Base-by-base conservation (phyloP, 2,329 filamentous ascomycete species). In the Gliomastix tumulicola region DNA sequence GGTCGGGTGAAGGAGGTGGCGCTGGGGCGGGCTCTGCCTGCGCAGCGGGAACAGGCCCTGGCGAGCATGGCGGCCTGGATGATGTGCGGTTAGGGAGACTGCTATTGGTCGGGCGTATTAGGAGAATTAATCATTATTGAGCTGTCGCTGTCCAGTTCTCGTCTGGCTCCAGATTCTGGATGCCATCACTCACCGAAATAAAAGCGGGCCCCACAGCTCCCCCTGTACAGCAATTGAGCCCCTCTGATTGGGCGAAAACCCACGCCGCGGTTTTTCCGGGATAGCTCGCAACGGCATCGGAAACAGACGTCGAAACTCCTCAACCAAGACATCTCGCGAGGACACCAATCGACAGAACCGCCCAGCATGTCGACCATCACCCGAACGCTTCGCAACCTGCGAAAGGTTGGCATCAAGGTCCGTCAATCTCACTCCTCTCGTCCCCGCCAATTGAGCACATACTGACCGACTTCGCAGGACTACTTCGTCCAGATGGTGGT, bases 361-460 rank as follows among this genome's bases (percentile, higher is more conserved):
- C n/a, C n/a, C n/a, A n/a, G n/a, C 61, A 98, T 98, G 92, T 97
- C 92, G 71, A 95, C 88, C 42, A 69, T 95, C 53, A 65, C 81
- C 48, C 83, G 92, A 66, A 96, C 90, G 19, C 65, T 96, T 56
- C 75, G 81, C 63, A 94, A 96, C 63, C 61, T 96, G 58, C 82
- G 88, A 71, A 82, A 79, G 67, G 79, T 94, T 59, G 92, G 92
- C 38, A 56, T 96, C 56, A 94, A 89, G 82, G 88, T 88, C 64
- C 46, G 65, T 36, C 5, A 21, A 9, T 23, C 30, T n/a, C 21
- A 18, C 15, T 16, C 17, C 31, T 21, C 12, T 7, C 17, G 9
- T n/a, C 18, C 17, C 13, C 25, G 7, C 7, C 28, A 28, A 43
- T 38, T 28, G 32, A 19, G 19, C 28, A 20, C 9, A n/a, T 22